phyloP scores from a whole-genome alignment of 2,329 filamentous ascomycete species.

The Penicillium thymicola region DNA sequence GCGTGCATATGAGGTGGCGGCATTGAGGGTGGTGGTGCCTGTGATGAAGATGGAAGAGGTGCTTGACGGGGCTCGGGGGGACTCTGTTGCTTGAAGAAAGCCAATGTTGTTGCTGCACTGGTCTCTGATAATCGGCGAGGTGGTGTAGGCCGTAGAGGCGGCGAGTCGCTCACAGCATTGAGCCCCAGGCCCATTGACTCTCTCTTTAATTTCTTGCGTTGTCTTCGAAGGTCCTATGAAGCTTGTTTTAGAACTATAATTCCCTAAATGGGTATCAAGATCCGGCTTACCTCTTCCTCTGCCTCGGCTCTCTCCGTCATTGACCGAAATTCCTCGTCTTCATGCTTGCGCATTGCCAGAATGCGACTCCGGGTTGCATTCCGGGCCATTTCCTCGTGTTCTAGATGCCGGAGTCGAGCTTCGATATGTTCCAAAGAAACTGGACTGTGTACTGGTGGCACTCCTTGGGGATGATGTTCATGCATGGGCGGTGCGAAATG shows the following conservation, averaged over 20 bases:
- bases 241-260: neutral
- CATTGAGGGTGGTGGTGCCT: slow-evolving; percentile 19
- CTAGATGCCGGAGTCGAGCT: slow-evolving; percentile 37
- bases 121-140: slow-evolving; percentile 41
- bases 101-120: slow-evolving; percentile 40
- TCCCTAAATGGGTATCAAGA: neutral
- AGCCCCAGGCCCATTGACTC: slow-evolving; percentile 41
- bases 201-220: slow-evolving; percentile 40
- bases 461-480: slow-evolving; percentile 27
- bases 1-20: slow-evolving; percentile 25
- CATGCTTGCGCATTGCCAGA: slow-evolving; percentile 38
- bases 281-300: slow-evolving; percentile 39
- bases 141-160: slow-evolving; percentile 37
- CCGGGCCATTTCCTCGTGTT: slow-evolving; percentile 40
- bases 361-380: slow-evolving; percentile 38
- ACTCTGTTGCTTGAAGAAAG: slow-evolving; percentile 43
- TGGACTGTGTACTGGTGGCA: slow-evolving; percentile 23
- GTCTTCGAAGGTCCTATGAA: slow-evolving; percentile 37
- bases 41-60: slow-evolving; percentile 26
- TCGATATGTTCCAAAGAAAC: slow-evolving; percentile 39
- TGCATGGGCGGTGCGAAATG: slow-evolving; percentile 32
- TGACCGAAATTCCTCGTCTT: slow-evolving; percentile 42
- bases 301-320: slow-evolving; percentile 40
- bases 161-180: slow-evolving; percentile 35
- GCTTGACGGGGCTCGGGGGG: slow-evolving; percentile 37